Conservation (phyloP, 345 rosid species). For the Isatis tinctoria region DNA sequence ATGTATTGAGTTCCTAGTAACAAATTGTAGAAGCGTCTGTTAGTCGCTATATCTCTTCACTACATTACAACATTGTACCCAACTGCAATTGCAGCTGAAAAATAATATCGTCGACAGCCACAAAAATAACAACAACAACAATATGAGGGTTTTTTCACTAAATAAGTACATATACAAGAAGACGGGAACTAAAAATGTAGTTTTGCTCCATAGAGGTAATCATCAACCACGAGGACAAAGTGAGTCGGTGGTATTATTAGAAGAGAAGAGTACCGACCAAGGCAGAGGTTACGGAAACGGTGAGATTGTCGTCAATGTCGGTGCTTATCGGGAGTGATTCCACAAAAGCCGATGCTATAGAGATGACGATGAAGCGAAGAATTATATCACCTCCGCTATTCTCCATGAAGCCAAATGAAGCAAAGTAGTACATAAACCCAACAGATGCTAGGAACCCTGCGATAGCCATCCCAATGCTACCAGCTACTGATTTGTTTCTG, state of each 20-base stretch:
- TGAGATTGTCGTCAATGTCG: conserved; percentile 85
- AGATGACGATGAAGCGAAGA: conserved; percentile 55
- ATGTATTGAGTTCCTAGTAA: conserved; percentile 2
- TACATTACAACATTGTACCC: conserved; percentile 24
- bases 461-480: conserved; percentile 72
- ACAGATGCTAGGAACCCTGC: conserved; percentile 74
- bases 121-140: neutral
- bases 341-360: conserved; percentile 65
- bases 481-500: conserved; percentile 71
- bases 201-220: neutral
- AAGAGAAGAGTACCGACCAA: conserved; percentile 57
- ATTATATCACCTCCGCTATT: conserved; percentile 44
- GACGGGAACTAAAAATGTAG: neutral
- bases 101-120: neutral
- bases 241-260: neutral
- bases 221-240: neutral
- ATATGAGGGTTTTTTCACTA: neutral
- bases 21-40: neutral
- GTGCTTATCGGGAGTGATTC: conserved; percentile 89
- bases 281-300: conserved; percentile 60
- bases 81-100: conserved; percentile 16
- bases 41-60: conserved; percentile 3
- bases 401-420: conserved; percentile 58
- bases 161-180: neutral
- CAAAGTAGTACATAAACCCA: conserved; percentile 67